Base-by-base conservation (phyloP, 169 alveolate species). In the Plasmodium coatneyi region DNA sequence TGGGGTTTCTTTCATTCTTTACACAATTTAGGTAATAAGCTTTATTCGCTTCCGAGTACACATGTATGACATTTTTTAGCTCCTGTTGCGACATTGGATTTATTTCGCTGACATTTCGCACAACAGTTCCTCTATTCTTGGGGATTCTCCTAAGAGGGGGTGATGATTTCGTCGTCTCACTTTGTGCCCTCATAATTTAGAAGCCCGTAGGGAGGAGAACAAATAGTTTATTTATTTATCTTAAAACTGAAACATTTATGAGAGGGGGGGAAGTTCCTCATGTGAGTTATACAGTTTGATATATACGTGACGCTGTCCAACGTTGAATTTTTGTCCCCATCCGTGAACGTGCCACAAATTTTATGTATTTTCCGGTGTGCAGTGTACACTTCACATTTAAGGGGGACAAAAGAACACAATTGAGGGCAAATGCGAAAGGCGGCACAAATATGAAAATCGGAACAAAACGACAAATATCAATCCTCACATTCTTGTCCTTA, bases 81-180 rank as follows among this genome's bases (percentile, higher is more conserved):
- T 91, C 95, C 70, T 91, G 82, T 56, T 91, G 80, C n/a, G 95
- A 81, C 49, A 91, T 22, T 19, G 95, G 95, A 60, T 91, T 91
- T 80, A 52, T 34, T 80, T 91, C 95, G 43, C 70, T 91, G 28
- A 41, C 79, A 32, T 82, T 74, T 81, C 80, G 71, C 43, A 91
- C 95, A 81, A 81, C 92, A 19, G 92, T 82, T 78, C 95, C 95
- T 81, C 95, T 91, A 39, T 91, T 91, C 43, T 70, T 80, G 36
- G 95, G 95, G 49, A 82, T 91, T 52, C 95, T 91, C 43, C 92
- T 71, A 66, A 91, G 92, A 49, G 95, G 95, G 32, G 92, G 71
- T 82, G 52, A 49, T 14, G 80, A 41, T 71, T 71, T 91, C 25
- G 39, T 19, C 28, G 28, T 52, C 72, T 91, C 92, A 49, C 91